phyloP scores from a whole-genome alignment of 116 monocot genomes.

The Cymodocea nodosa region DNA sequence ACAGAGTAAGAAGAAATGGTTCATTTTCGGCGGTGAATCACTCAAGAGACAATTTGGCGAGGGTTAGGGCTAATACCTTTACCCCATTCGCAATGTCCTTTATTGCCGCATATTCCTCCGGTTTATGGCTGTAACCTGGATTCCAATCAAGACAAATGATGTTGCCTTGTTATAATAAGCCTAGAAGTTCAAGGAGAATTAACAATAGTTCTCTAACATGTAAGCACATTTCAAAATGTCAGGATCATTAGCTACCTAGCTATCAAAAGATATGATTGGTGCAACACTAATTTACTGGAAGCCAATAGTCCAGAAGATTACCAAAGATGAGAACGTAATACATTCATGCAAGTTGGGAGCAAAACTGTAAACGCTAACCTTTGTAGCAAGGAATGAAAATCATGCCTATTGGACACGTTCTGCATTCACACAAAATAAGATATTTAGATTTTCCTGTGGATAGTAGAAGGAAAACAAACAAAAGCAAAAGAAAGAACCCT shows the following conservation, averaged over 20 bases:
- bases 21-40: not conserved
- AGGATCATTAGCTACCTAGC: too few species aligned
- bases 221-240: too few species aligned
- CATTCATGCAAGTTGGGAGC: not conserved
- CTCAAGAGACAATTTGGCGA: conserved; percentile 63
- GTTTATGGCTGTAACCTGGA: conserved; percentile 97
- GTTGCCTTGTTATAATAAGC: too few species aligned
- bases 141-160: not conserved
- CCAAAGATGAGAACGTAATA: too few species aligned
- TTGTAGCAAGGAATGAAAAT: conserved; percentile 98
- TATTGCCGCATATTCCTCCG: conserved; percentile 74
- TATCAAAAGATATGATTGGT: too few species aligned
- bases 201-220: too few species aligned
- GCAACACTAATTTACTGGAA: too few species aligned
- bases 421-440: conserved; percentile 17
- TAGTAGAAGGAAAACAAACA: too few species aligned
- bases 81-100: conserved; percentile 83
- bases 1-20: not conserved
- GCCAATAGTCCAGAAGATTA: too few species aligned
- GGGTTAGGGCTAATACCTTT: conserved; percentile 61
- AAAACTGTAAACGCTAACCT: conserved; percentile 31
- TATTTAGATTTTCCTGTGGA: too few species aligned
- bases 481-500: too few species aligned
- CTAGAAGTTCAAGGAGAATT: too few species aligned
- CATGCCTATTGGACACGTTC: conserved; percentile 92